These are phyloP conservation scores for Kluyveromyces siamensis DNA, from an alignment of 805 yeast species.

Conservation along the genomic window DNA sequence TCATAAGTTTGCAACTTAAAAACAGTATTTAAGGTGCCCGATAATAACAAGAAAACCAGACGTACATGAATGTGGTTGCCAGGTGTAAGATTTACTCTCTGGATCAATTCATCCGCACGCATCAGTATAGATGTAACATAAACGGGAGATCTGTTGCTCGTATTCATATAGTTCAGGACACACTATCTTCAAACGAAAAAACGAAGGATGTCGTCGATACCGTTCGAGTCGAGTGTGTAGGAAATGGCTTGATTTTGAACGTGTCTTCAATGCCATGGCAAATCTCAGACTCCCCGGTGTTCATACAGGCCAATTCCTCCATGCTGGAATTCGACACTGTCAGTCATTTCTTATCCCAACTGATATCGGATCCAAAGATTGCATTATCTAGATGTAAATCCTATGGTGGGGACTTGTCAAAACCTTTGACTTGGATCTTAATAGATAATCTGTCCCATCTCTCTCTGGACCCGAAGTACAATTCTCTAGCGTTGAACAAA, in stretches of 20 bases:
- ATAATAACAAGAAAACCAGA: not conserved
- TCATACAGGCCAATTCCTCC: constrained; percentile 4
- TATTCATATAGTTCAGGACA: constrained; percentile 15
- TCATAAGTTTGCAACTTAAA: not conserved
- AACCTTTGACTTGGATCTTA: constrained; percentile 21
- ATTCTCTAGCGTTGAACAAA: constrained; percentile 11
- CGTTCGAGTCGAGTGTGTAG: constrained; percentile 8
- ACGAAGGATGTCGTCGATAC: constrained; percentile 17
- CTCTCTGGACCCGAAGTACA: not conserved
- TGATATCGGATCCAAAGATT: constrained; percentile 16
- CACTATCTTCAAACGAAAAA: constrained; percentile 2
- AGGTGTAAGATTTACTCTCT: constrained; percentile 24
- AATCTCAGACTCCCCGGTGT: constrained; percentile 1
- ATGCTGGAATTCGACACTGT: constrained; percentile 16
- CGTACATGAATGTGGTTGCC: constrained; percentile 13
- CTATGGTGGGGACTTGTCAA: constrained; percentile 2
- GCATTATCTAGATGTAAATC: constrained; percentile 17
- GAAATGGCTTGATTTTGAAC: constrained; percentile 9
- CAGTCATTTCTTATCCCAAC: constrained; percentile 13
- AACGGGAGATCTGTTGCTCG: constrained; percentile 1
- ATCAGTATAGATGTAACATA: not conserved
- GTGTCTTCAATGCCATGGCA: constrained; percentile 3
- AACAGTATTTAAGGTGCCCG: not conserved
- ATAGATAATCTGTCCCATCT: constrained; percentile 27
- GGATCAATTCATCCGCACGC: constrained; percentile 1